These are phyloP conservation scores for Talaromyces proteolyticus DNA, from an alignment of 495 filamentous ascomycete genomes.

Conservation along the genomic window DNA sequence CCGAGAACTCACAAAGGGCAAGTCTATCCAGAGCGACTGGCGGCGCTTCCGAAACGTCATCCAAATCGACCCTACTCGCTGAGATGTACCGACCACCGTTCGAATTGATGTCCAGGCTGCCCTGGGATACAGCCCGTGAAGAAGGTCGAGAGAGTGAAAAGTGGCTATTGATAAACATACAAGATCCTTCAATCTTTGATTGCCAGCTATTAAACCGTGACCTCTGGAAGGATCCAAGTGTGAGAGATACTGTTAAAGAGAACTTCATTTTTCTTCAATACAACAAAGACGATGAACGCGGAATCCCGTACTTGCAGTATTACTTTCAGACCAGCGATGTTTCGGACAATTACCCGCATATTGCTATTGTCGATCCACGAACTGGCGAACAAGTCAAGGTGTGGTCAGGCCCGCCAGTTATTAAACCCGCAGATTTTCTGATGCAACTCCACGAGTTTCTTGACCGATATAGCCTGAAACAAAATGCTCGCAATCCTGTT, in stretches of 20 bases:
- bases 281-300: conserved; percentile 69
- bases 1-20: conserved; percentile 38
- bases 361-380: conserved; percentile 90
- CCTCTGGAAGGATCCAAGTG: conserved; percentile 80
- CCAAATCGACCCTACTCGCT: conserved; percentile 68
- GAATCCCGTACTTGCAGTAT: conserved; percentile 75
- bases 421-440: conserved; percentile 73
- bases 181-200: conserved; percentile 85
- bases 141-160: conserved; percentile 80
- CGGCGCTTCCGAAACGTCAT: conserved; percentile 65
- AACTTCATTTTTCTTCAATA: conserved; percentile 96
- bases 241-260: conserved; percentile 75
- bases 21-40: conserved; percentile 58
- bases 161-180: conserved; percentile 93
- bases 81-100: conserved; percentile 90
- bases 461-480: conserved; percentile 85
- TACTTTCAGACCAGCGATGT: conserved; percentile 74
- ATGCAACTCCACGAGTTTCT: conserved; percentile 92
- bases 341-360: conserved; percentile 85
- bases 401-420: conserved; percentile 79
- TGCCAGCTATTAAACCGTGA: conserved; percentile 92
- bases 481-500: conserved; percentile 87
- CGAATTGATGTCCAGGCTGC: conserved; percentile 68
- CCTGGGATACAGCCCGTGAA: conserved; percentile 76
- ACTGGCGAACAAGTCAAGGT: conserved; percentile 97